Percentiles rank a stretch among this genome's conserved stretches.
These are phyloP conservation scores for Hordeum pubiflorum DNA, from an alignment of 202 grass and related monocot species.

Conservation along the genomic window DNA sequence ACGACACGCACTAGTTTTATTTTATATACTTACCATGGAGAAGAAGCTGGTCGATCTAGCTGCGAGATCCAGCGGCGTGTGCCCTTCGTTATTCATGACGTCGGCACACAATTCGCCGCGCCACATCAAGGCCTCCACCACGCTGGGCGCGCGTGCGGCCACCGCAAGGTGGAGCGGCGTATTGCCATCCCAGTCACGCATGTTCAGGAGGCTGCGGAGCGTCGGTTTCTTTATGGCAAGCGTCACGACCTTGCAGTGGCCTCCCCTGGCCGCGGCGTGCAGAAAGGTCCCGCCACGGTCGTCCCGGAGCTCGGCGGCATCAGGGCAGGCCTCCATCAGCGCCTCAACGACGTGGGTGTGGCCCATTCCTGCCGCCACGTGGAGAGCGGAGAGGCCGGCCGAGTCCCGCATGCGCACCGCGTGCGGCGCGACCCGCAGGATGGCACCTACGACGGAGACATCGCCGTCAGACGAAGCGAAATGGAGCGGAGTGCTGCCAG, in stretches of 20 bases:
- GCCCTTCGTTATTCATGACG: background rate
- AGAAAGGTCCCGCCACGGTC: background rate
- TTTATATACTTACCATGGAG: background rate
- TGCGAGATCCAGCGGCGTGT: background rate
- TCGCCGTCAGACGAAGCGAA: background rate
- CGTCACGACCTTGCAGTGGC: background rate
- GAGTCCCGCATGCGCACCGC: background rate
- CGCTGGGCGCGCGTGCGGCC: too few species aligned
- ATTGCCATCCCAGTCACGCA: slow-evolving; percentile 15
- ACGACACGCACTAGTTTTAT: too few species aligned
- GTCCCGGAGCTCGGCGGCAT: background rate
- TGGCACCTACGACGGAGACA: background rate
- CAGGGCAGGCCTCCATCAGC: background rate
- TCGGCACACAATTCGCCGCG: background rate
- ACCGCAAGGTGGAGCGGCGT: background rate
- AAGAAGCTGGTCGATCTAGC: background rate
- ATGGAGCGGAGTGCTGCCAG: background rate
- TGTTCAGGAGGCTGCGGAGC: background rate
- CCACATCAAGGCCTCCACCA: background rate
- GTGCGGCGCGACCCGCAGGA: background rate
- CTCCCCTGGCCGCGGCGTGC: slow-evolving; percentile 5
- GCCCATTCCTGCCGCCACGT: slow-evolving; percentile 11
- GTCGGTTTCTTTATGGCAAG: background rate
- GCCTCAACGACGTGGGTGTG: background rate
- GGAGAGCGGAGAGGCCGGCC: background rate